Conservation (phyloP, 441 rosid species). For the Bocquillonia castaneifolia region DNA sequence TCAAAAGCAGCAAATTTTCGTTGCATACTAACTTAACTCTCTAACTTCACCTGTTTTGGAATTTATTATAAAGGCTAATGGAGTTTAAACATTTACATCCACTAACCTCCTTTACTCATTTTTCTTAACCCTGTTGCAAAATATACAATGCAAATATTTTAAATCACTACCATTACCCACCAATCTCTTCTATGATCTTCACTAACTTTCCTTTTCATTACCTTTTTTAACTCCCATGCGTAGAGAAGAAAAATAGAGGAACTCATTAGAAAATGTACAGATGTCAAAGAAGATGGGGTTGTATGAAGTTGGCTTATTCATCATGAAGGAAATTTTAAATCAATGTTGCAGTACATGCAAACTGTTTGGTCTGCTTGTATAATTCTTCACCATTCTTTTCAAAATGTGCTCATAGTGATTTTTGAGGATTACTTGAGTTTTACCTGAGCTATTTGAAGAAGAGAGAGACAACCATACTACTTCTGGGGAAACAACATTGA, state of each 20-base stretch:
- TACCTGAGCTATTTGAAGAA: neutral
- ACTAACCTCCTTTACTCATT: neutral
- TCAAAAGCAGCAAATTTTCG: neutral
- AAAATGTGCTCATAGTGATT: neutral
- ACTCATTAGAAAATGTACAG: neutral
- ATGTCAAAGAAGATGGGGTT: neutral
- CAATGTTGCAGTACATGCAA: neutral
- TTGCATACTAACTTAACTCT: neutral
- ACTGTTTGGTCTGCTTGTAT: neutral
- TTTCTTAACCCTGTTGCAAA: neutral
- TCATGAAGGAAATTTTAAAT: neutral
- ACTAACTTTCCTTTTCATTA: neutral
- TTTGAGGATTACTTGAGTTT: neutral
- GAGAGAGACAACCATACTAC: neutral
- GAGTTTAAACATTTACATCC: neutral
- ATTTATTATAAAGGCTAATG: neutral
- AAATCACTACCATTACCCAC: neutral
- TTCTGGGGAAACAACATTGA: neutral
- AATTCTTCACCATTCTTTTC: neutral
- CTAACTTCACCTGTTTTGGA: neutral
- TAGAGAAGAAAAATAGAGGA: neutral
- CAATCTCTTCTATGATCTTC: neutral
- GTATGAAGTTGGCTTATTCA: neutral
- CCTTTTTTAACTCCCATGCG: neutral
- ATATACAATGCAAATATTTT: neutral